Evolutionary conservation across 257 asterid species (phyloP).

Genomic region (Fraxinus cuspidata): DNA sequence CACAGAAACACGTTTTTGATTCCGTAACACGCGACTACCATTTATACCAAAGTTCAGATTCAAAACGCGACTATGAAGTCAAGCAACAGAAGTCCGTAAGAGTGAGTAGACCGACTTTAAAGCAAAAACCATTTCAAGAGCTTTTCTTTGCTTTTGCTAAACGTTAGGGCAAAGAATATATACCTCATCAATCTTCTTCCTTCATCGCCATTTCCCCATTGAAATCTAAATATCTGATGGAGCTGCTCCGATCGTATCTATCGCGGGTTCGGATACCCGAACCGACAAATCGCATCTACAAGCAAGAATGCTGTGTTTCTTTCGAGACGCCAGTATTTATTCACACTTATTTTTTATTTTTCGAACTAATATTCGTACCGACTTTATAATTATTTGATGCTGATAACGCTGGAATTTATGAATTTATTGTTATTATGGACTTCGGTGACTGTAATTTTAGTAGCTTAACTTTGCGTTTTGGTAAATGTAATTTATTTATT

Average conservation of each 20-base stretch:
- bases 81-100: background rate
- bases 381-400: background rate
- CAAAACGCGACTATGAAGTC: background rate
- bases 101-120: background rate
- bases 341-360: constrained; percentile 8
- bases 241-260: constrained; percentile 84
- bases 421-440: constrained; percentile 30
- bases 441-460: background rate
- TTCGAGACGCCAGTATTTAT: constrained; percentile 82
- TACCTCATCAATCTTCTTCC: background rate
- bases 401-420: background rate
- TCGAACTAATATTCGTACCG: background rate
- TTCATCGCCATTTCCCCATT: background rate
- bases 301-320: constrained; percentile 94
- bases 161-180: constrained; percentile 8
- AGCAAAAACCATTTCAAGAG: background rate
- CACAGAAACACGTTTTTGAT: too few relatives aligned
- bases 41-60: background rate
- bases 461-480: background rate
- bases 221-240: constrained; percentile 40
- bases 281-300: constrained; percentile 93
- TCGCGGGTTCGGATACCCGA: constrained; percentile 92
- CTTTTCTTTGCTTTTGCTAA: background rate
- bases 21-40: background rate
- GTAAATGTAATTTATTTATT: background rate